Evolutionary conservation across 2,329 filamentous ascomycete species (phyloP).

Genomic region (Microdochium paspali): DNA sequence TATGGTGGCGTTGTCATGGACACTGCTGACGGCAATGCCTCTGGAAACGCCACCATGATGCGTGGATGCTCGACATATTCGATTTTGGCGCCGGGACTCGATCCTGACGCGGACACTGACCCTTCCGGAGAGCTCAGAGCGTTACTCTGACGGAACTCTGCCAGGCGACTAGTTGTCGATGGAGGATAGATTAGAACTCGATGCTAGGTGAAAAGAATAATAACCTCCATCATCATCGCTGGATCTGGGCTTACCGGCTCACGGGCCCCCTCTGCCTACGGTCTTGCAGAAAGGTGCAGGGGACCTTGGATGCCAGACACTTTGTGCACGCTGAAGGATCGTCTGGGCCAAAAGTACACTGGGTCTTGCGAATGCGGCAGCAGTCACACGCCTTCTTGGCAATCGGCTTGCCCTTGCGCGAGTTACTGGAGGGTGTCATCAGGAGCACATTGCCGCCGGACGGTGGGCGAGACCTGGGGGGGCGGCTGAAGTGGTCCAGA

Average conservation of each 20-base stretch:
- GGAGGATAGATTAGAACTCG: too few relatives aligned
- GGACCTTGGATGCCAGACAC: slow-evolving; percentile 7
- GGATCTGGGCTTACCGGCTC: slow-evolving; percentile 6
- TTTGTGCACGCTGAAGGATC: slow-evolving; percentile 5
- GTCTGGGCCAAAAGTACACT: slow-evolving; percentile 7
- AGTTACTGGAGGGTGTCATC: background rate
- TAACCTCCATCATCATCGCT: too few relatives aligned
- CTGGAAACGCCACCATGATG: too few relatives aligned
- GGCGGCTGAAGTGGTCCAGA: too few relatives aligned
- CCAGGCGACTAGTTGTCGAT: background rate
- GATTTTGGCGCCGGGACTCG: too few relatives aligned
- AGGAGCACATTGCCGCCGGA: background rate
- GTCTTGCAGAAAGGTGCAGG: slow-evolving; percentile 12
- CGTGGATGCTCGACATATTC: too few relatives aligned
- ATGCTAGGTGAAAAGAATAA: too few relatives aligned
- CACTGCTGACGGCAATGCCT: too few relatives aligned
- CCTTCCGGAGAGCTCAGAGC: background rate
- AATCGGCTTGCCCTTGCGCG: slow-evolving; percentile 6
- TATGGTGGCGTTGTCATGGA: too few relatives aligned
- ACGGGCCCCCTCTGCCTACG: slow-evolving; percentile 12
- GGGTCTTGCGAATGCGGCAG: slow-evolving; percentile 10
- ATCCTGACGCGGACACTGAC: background rate
- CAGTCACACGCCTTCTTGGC: slow-evolving; percentile 11
- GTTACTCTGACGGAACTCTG: background rate
- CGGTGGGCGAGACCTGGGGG: too few relatives aligned